Evolutionary conservation across 768 basidiomycete species (phyloP).

Genomic region (Trametes coccinea): DNA sequence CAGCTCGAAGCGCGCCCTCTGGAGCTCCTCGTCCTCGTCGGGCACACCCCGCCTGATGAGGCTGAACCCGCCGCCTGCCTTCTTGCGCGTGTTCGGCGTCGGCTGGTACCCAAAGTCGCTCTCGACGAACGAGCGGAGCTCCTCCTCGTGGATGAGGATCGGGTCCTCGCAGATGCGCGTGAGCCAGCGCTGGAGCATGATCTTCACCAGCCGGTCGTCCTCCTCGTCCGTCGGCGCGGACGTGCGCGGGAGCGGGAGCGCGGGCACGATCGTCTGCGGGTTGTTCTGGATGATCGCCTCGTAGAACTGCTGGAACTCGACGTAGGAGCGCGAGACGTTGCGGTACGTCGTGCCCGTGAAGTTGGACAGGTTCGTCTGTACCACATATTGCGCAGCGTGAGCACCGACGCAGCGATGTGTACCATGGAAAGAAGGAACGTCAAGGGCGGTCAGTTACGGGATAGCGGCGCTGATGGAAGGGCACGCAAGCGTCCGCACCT

Average conservation of each 20-base stretch:
- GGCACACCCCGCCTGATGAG: slow-evolving; percentile 79
- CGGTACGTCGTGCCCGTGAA: slow-evolving; percentile 88
- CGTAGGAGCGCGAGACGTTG: slow-evolving; percentile 92
- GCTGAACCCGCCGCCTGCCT: slow-evolving; percentile 71
- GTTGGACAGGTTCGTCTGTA: slow-evolving; percentile 89
- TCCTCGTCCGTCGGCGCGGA: slow-evolving; percentile 98
- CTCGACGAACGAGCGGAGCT: slow-evolving; percentile 92
- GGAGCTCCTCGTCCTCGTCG: slow-evolving; percentile 93
- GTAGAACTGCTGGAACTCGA: slow-evolving; percentile 93
- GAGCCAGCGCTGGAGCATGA: slow-evolving; percentile 95
- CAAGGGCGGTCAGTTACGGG: not conserved
- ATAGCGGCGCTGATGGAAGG: not conserved
- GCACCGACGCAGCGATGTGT: not conserved
- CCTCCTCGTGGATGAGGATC: slow-evolving; percentile 86
- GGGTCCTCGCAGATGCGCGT: slow-evolving; percentile 91
- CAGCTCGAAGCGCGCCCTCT: slow-evolving; percentile 86
- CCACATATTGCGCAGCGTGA: too few species aligned
- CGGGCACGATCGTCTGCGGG: slow-evolving; percentile 95
- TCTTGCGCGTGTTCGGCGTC: slow-evolving; percentile 72
- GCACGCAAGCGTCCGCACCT: slow-evolving; percentile 52
- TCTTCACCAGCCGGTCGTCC: slow-evolving; percentile 92
- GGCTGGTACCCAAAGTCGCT: slow-evolving; percentile 97
- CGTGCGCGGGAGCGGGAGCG: slow-evolving; percentile 93
- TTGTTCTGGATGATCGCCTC: slow-evolving; percentile 87
- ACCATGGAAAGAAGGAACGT: not conserved